A percentile compares a stretch with the other conserved stretches of the same genome.
These are phyloP conservation scores for Trichophyton schoenleinii DNA, from an alignment of 2,329 filamentous ascomycete species.

Conservation along the genomic window DNA sequence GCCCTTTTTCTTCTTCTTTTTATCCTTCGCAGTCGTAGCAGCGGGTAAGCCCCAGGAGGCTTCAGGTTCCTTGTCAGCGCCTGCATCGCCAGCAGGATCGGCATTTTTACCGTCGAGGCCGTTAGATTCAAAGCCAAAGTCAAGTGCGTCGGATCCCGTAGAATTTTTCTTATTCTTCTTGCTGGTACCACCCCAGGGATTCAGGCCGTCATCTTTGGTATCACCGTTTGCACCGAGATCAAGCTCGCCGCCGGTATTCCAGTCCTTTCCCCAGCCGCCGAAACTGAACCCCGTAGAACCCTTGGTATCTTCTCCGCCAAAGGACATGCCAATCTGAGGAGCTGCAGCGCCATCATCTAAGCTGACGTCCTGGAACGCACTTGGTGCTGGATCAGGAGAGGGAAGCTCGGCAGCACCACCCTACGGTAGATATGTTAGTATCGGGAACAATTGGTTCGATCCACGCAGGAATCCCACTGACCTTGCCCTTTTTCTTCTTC, in stretches of 20 bases:
- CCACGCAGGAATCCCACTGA: conserved; percentile 2
- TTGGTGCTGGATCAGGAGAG: conserved; percentile 27
- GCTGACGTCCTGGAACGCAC: conserved; percentile 57
- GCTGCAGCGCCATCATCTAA: conserved; percentile 41
- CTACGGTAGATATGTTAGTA: background rate
- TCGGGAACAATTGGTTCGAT: background rate
- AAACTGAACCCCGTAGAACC: conserved; percentile 40
- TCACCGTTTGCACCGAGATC: background rate
- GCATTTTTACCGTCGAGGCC: background rate
- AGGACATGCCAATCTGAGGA: conserved; percentile 46
- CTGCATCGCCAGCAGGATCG: background rate
- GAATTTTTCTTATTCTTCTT: conserved; percentile 18
- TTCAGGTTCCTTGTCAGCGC: background rate
- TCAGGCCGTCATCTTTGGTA: background rate
- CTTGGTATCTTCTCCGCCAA: conserved; percentile 36
- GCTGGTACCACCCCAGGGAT: conserved; percentile 28
- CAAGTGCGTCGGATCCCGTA: background rate
- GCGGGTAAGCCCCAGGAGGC: background rate
- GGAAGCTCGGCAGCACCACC: conserved; percentile 18
- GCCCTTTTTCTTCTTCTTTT: conserved; percentile 1
- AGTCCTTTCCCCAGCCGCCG: conserved; percentile 49
- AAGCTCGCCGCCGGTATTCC: conserved; percentile 34
- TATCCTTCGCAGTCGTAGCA: background rate
- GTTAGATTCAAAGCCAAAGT: background rate
- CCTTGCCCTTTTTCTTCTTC: conserved; percentile 39